Base-by-base conservation (phyloP, 257 asterid species). In the Solanum acaule region DNA sequence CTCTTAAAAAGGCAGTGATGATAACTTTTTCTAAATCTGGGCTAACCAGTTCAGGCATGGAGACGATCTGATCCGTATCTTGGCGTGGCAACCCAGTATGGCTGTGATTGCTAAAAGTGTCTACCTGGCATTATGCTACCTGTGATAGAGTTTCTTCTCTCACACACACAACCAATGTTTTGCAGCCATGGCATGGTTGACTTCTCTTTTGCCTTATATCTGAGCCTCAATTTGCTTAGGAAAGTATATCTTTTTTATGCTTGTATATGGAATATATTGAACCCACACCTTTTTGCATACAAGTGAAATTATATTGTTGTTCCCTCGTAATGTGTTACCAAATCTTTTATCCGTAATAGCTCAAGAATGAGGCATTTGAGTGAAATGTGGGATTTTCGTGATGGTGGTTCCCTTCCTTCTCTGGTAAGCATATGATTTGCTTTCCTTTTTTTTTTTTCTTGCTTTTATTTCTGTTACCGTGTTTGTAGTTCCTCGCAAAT, bases 171-270 rank as follows among this genome's bases (percentile, higher is more conserved):
- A 34, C 89, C 78, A 56, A 87, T 42, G 85, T 59, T 86, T 68
- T 84, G 92, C 92, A 88, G 87, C 90, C 91, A 91, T 89, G 91
- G 87, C 89, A 56, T 81, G 12, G 70, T 10, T 49, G 37, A 38
- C 70, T 82, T 49, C 70, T 46, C 70, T 49, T 82, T 49, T 82
- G 27, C 86, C 65, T 82, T 29, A 3, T 49, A 37, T 76, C 83
- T 76, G 83, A 76, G 83, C 83, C 83, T 76, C 83, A 23, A 23
- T 76, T 76, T 76, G 22, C 83, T 37, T 11, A 75, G 25, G 52
- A 75, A 73, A 73, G 14, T 72, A 72, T 16, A 23, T 77, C 0
- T n/a, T n/a, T 77, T 40, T 16, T 0, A n/a, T 38, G 84, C 23
- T 2, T 75, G 52, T 22, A 6, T 22, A 23, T 37, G 83, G n/a